phyloP scores from a whole-genome alignment of 2,329 filamentous ascomycete genomes.

The Pseudogymnoascus sp. region DNA sequence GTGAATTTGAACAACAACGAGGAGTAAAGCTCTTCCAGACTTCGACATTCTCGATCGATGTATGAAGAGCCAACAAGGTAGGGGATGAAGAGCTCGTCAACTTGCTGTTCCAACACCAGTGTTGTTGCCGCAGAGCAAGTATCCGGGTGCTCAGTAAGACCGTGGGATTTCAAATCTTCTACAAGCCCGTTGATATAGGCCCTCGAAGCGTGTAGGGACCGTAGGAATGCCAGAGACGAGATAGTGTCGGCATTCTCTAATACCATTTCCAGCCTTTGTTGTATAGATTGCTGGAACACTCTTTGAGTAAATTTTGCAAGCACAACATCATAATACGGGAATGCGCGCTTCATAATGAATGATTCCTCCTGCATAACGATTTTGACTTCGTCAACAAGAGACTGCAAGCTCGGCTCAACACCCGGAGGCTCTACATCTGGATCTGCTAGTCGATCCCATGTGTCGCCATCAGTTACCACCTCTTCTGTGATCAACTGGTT shows the following conservation, averaged over 20 bases:
- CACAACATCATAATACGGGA: slow-evolving; percentile 93
- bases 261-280: slow-evolving; percentile 91
- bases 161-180: slow-evolving; percentile 89
- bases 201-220: slow-evolving; percentile 82
- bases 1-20: slow-evolving; percentile 94
- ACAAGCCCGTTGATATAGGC: slow-evolving; percentile 81
- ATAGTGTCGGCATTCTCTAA: slow-evolving; percentile 88
- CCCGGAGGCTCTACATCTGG: slow-evolving; percentile 87
- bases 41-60: slow-evolving; percentile 60
- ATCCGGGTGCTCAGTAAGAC: slow-evolving; percentile 90
- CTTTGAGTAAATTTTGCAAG: slow-evolving; percentile 87
- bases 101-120: slow-evolving; percentile 61
- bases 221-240: slow-evolving; percentile 83
- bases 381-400: slow-evolving; percentile 85
- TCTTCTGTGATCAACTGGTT: slow-evolving; percentile 76
- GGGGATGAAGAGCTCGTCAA: slow-evolving; percentile 69
- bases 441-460: slow-evolving; percentile 87
- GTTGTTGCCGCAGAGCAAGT: slow-evolving; percentile 79
- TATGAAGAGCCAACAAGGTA: slow-evolving; percentile 62
- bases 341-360: slow-evolving; percentile 90
- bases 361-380: slow-evolving; percentile 96
- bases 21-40: slow-evolving; percentile 73
- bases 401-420: slow-evolving; percentile 86
- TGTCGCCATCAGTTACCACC: slow-evolving; percentile 46
- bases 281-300: slow-evolving; percentile 95